Conservation (phyloP, 2,329 filamentous ascomycete genomes). For the Botrytis byssoidea region DNA sequence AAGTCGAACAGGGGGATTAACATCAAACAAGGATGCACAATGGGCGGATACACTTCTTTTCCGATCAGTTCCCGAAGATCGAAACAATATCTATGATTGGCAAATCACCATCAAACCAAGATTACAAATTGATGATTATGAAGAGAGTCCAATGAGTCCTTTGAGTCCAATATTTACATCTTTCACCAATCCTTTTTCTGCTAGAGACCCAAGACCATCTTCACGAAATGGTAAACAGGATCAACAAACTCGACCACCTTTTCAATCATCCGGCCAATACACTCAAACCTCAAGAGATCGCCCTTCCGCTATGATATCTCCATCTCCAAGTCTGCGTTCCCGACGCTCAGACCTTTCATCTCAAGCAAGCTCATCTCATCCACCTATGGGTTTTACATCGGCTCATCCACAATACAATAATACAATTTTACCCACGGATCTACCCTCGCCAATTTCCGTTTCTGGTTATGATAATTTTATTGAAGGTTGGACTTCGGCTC, state of each 20-base stretch:
- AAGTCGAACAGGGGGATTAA: slow-evolving; percentile 58
- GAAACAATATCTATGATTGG: slow-evolving; percentile 59
- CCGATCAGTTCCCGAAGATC: slow-evolving; percentile 53
- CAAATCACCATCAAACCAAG: slow-evolving; percentile 44
- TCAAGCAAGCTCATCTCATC: slow-evolving; percentile 37
- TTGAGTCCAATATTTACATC: slow-evolving; percentile 32
- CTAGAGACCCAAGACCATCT: slow-evolving; percentile 26
- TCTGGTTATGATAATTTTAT: slow-evolving; percentile 56
- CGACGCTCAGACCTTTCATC: slow-evolving; percentile 60
- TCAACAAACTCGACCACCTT: slow-evolving; percentile 50
- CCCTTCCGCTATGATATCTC: slow-evolving; percentile 54
- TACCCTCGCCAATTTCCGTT: slow-evolving; percentile 54
- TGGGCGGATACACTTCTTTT: slow-evolving; percentile 52
- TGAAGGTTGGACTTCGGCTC: slow-evolving; percentile 60
- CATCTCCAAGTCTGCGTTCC: slow-evolving; percentile 60
- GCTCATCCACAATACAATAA: slow-evolving; percentile 49
- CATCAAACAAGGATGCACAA: slow-evolving; percentile 32
- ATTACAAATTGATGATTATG: slow-evolving; percentile 31
- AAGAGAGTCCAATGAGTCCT: slow-evolving; percentile 33
- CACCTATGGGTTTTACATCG: slow-evolving; percentile 50
- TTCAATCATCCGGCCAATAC: slow-evolving; percentile 49
- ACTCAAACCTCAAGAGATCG: slow-evolving; percentile 41
- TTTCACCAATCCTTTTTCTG: slow-evolving; percentile 38
- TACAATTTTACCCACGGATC: slow-evolving; percentile 50
- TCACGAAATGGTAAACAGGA: slow-evolving; percentile 29